Percentiles rank a stretch among this genome's conserved stretches.
These are phyloP conservation scores for Afroboletus lepidellus DNA, from an alignment of 1,284 basidiomycete genomes.

Conservation along the genomic window DNA sequence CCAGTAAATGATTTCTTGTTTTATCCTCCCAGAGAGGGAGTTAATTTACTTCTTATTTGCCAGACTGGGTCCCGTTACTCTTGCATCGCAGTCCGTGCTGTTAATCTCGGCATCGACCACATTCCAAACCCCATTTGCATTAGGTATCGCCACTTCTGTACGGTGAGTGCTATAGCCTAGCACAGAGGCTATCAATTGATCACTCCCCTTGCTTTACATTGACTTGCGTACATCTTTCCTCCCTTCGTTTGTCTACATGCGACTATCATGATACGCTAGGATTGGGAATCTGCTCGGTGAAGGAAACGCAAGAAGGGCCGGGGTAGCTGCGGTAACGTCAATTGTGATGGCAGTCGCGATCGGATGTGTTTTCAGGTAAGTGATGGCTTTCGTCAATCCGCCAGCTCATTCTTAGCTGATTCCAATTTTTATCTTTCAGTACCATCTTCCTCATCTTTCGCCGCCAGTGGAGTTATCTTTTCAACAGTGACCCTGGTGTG, in stretches of 20 bases:
- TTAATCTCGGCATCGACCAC: slow-evolving; percentile 74
- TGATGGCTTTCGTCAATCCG: neutral
- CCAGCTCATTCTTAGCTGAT: neutral
- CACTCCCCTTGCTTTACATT: neutral
- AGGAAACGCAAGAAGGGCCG: slow-evolving; percentile 65
- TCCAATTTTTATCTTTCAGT: slow-evolving; percentile 37
- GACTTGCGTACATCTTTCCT: neutral
- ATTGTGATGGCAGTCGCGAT: slow-evolving; percentile 62
- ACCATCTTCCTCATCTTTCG: slow-evolving; percentile 73
- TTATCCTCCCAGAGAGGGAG: neutral
- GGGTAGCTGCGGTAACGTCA: slow-evolving; percentile 58
- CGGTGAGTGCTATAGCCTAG: slow-evolving; percentile 46
- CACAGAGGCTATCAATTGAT: neutral
- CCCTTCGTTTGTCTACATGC: neutral
- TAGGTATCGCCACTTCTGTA: slow-evolving; percentile 82
- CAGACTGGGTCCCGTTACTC: slow-evolving; percentile 56
- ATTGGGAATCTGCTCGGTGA: slow-evolving; percentile 85
- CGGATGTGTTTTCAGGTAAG: slow-evolving; percentile 62
- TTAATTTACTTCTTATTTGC: slow-evolving; percentile 13
- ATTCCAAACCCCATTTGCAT: slow-evolving; percentile 83
- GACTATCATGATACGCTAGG: slow-evolving; percentile 35
- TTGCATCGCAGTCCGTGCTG: slow-evolving; percentile 76
- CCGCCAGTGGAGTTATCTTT: slow-evolving; percentile 74
- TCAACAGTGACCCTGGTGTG: slow-evolving; percentile 78
- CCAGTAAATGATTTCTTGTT: slow-evolving; percentile 37